Base-by-base conservation (phyloP, 1,139 yeast genomes). In the Suhomyces yuchorum region DNA sequence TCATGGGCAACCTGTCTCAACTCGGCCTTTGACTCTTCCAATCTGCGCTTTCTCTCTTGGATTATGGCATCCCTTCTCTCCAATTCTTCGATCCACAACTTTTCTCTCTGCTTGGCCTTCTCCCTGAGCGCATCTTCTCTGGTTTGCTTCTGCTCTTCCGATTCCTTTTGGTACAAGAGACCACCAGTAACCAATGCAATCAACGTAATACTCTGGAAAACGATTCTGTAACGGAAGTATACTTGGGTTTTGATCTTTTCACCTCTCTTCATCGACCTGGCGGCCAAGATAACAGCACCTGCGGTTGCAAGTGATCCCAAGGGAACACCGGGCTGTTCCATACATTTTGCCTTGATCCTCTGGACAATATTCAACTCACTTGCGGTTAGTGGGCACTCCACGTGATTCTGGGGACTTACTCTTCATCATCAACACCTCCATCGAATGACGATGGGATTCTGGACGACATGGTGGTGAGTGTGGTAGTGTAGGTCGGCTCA, bases 221-320 rank as follows among this genome's bases (percentile, higher is more conserved):
- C 96, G 42, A 91, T 92, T 73, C 97, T 85, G 81, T 91, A 89
- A 57, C 93, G 80, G 73, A 89, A 91, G 82, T 89, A 91, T 48
- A 80, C 78, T 68, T 91, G 96, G 0, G 97, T 96, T 51, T 82
- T 81, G 47, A 76, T 71, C 54, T 85, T 80, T 59, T 89, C 84
- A 22, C 97, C 96, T 32, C 77, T 70, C 57, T 84, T 80, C 56
- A 91, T 75, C 14, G 93, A 87, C 55, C 81, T 77, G 8, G 92
- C 91, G 1, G 97, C 96, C 56, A 91, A 71, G 0, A 79, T 69
- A 38, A 91, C 87, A 0, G 97, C 97, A 4, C 85, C 89, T 4
- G 87, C 80, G 4, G 98, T 91, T 44, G 87, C 81, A 7, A 87
- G 63, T 15, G 88, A 74, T 2, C 97, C 97, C 8, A 89, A 53